These are phyloP conservation scores for Aspergillus sp. DNA, from an alignment of 2,329 filamentous ascomycete genomes.

Conservation along the genomic window DNA sequence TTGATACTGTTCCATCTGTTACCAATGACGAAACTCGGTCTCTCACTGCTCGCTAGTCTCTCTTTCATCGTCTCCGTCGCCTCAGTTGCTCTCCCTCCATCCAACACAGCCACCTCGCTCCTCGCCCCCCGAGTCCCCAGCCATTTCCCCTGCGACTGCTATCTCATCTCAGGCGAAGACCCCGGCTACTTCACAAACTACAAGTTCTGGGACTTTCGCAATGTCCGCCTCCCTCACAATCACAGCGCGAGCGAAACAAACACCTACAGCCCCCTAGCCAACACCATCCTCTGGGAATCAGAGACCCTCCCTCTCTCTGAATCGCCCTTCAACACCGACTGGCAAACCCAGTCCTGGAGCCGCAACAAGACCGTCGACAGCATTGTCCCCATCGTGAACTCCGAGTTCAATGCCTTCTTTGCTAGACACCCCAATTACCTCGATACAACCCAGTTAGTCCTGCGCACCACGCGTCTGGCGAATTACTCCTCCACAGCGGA, in stretches of 20 bases:
- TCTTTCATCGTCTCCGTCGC: not conserved
- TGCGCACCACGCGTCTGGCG: constrained; percentile 47
- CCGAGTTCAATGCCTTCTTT: constrained; percentile 49
- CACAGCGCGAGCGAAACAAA: not conserved
- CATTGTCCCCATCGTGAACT: constrained; percentile 48
- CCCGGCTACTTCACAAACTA: constrained; percentile 52
- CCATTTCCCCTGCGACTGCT: constrained; percentile 42
- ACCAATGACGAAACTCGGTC: constrained; percentile 4
- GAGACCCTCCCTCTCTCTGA: constrained; percentile 33
- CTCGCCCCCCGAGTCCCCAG: not conserved
- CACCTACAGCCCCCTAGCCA: not conserved
- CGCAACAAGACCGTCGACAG: constrained; percentile 37
- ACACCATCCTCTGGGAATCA: not conserved
- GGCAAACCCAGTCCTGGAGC: constrained; percentile 48
- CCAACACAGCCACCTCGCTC: not conserved
- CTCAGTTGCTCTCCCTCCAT: not conserved
- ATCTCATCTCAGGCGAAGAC: constrained; percentile 43
- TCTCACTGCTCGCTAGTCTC: constrained; percentile 1
- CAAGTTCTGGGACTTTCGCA: constrained; percentile 54
- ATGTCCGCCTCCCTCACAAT: constrained; percentile 31
- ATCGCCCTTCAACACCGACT: constrained; percentile 36
- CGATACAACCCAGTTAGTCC: constrained; percentile 44
- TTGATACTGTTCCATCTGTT: not conserved
- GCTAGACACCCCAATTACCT: constrained; percentile 25
- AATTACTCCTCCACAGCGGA: constrained; percentile 50